A percentile compares a stretch with the other conserved stretches of the same genome.
phyloP scores from a whole-genome alignment of 2,329 filamentous ascomycete species.

The Xylariaceae sp. region DNA sequence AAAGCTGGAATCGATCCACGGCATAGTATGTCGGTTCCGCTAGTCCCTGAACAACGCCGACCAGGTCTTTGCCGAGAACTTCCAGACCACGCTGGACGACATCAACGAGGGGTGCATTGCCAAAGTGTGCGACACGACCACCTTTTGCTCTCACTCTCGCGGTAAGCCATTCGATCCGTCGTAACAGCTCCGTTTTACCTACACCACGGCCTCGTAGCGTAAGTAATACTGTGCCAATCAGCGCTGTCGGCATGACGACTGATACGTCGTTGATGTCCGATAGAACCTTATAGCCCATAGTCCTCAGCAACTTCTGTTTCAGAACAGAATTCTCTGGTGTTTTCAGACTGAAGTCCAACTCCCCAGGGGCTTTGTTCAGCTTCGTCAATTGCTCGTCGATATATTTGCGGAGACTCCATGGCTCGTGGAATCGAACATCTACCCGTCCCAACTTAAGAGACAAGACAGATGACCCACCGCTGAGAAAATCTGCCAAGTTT shows the following conservation, averaged over 20 bases:
- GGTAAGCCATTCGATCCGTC: constrained; percentile 87
- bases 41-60: constrained; percentile 74
- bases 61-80: constrained; percentile 84
- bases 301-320: constrained; percentile 73
- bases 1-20: constrained; percentile 93
- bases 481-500: constrained; percentile 86
- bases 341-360: constrained; percentile 44
- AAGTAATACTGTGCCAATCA: constrained; percentile 90
- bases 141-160: constrained; percentile 79
- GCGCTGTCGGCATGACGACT: constrained; percentile 95
- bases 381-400: constrained; percentile 71
- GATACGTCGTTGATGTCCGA: constrained; percentile 94
- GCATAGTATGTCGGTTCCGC: constrained; percentile 92
- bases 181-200: constrained; percentile 78
- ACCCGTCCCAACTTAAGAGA: constrained; percentile 87
- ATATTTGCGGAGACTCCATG: constrained; percentile 85
- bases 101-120: constrained; percentile 70
- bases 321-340: constrained; percentile 51
- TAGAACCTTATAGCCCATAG: constrained; percentile 86
- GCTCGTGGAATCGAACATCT: constrained; percentile 93
- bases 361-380: constrained; percentile 49
- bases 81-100: constrained; percentile 89
- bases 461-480: constrained; percentile 77
- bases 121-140: constrained; percentile 91
- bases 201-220: constrained; percentile 90